phyloP scores from a whole-genome alignment of 495 filamentous ascomycete genomes.

The Poronia punctata region DNA sequence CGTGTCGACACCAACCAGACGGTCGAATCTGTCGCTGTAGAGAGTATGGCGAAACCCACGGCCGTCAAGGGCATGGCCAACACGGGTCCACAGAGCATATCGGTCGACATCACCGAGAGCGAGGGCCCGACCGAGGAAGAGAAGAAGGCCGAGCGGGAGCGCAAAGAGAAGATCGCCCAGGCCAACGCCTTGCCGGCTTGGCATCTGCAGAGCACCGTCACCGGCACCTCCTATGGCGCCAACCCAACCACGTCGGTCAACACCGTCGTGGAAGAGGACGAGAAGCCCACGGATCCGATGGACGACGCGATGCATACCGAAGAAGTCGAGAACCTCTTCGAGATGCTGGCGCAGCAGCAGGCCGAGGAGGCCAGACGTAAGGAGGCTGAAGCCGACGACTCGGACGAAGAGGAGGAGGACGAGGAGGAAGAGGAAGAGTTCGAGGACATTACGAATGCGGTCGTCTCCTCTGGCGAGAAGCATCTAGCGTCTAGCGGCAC shows the following conservation, averaged over 20 bases:
- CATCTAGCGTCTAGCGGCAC: conserved; percentile 25
- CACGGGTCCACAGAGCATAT: conserved; percentile 62
- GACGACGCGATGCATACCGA: conserved; percentile 33
- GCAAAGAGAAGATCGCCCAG: conserved; percentile 65
- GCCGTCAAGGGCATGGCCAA: conserved; percentile 65
- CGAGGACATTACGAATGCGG: conserved; percentile 23
- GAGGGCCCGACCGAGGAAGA: conserved; percentile 71
- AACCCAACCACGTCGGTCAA: conserved; percentile 42
- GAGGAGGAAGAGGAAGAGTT: conserved; percentile 38
- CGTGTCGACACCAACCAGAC: conserved; percentile 56
- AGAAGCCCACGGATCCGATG: conserved; percentile 21
- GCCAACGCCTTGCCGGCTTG: conserved; percentile 86
- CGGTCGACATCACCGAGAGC: conserved; percentile 67
- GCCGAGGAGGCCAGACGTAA: conserved; percentile 38
- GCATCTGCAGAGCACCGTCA: conserved; percentile 82
- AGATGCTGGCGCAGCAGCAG: conserved; percentile 44
- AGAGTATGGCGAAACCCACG: conserved; percentile 45
- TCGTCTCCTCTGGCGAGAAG: conserved; percentile 19
- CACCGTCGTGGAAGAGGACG: conserved; percentile 48
- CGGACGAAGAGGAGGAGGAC: conserved; percentile 45
- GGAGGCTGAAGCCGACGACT: conserved; percentile 42
- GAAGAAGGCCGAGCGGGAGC: conserved; percentile 59
- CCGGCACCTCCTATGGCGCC: conserved; percentile 28
- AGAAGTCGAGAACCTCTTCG: conserved; percentile 48
- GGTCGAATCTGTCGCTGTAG: conserved; percentile 45